Percentiles rank a stretch among this genome's conserved stretches.
phyloP scores from a whole-genome alignment of 1,284 basidiomycete species.

The Tremellales sp. region DNA sequence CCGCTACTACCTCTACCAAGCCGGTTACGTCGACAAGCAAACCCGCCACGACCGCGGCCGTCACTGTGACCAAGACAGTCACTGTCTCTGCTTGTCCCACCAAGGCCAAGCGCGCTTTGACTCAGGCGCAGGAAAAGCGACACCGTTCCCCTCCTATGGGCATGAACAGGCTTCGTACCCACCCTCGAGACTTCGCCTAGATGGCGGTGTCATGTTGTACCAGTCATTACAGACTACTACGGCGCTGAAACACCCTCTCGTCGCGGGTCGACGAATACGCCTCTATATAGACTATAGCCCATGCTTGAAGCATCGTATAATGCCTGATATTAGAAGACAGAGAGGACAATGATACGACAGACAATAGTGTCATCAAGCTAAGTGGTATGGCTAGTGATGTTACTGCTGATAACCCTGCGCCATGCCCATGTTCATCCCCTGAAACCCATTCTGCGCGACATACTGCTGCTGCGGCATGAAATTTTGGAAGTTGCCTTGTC shows the following conservation, averaged over 20 bases:
- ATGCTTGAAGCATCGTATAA: no score
- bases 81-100: neutral
- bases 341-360: no score
- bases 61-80: neutral
- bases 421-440: neutral
- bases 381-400: no score
- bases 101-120: neutral
- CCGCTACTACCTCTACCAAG: conserved; percentile 13
- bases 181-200: neutral
- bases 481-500: neutral
- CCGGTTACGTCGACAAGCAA: conserved; percentile 2
- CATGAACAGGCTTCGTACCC: neutral
- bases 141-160: neutral
- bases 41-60: neutral
- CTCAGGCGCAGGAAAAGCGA: neutral
- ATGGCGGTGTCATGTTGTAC: no score
- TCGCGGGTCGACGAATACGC: no score
- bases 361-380: no score
- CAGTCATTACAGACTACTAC: no score
- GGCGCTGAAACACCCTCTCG: no score
- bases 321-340: no score
- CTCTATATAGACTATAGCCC: no score
- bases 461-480: neutral
- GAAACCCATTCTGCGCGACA: neutral
- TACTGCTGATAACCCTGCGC: no score